Percentiles rank a stretch among this genome's conserved stretches.
These are phyloP conservation scores for Nemania abortiva DNA, from an alignment of 2,329 filamentous ascomycete genomes.

Conservation along the genomic window DNA sequence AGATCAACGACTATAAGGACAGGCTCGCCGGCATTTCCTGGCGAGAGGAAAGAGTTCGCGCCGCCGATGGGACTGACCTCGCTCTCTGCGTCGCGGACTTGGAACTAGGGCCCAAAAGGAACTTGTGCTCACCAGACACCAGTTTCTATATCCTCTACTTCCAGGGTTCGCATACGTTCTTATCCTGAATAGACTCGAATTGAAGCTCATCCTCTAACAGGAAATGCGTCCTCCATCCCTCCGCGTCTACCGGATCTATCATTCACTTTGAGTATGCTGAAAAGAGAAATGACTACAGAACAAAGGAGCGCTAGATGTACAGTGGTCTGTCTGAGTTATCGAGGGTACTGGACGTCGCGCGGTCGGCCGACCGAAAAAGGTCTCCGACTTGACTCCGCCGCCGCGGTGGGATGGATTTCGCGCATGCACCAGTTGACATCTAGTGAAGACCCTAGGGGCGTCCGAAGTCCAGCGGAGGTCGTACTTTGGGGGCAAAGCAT, in stretches of 20 bases:
- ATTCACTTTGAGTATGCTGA: constrained; percentile 61
- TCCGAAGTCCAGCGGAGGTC: constrained; percentile 52
- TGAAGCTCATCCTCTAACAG: constrained; percentile 53
- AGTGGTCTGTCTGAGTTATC: constrained; percentile 70
- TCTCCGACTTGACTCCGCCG: constrained; percentile 75
- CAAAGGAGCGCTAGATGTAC: constrained; percentile 55
- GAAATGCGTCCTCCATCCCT: constrained; percentile 70
- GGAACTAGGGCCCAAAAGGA: constrained; percentile 41
- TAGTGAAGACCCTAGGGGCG: constrained; percentile 16
- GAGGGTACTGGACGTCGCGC: constrained; percentile 82
- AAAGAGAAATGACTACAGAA: constrained; percentile 53
- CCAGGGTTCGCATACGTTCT: constrained; percentile 59
- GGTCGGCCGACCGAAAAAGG: constrained; percentile 78
- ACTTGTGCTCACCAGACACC: constrained; percentile 39
- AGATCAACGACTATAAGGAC: constrained; percentile 71
- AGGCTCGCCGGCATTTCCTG: constrained; percentile 73
- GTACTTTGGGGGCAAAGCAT: constrained; percentile 84
- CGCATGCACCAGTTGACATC: constrained; percentile 53
- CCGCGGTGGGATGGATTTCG: constrained; percentile 72
- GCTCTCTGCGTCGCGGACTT: constrained; percentile 58
- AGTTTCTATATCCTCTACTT: constrained; percentile 68
- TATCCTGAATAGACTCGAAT: constrained; percentile 30
- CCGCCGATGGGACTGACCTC: constrained; percentile 72
- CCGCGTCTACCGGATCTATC: constrained; percentile 69
- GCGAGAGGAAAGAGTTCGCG: constrained; percentile 71